A percentile compares a stretch with the other conserved stretches of the same genome.
Evolutionary conservation across 768 basidiomycete species (phyloP).

Genomic region (Leccinum olivaceopallidum): DNA sequence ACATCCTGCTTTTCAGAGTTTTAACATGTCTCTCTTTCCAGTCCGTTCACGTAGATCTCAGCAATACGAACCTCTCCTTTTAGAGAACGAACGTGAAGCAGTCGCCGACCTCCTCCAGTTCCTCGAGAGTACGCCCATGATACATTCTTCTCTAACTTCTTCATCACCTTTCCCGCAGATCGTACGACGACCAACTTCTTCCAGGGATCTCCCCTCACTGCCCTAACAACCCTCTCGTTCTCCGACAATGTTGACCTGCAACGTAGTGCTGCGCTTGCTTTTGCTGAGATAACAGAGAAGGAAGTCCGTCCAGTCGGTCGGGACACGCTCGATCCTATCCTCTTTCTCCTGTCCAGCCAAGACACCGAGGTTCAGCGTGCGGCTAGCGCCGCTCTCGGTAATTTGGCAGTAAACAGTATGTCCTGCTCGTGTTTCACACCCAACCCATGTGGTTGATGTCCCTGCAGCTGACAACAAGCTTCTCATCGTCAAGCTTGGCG

Average conservation of each 20-base stretch:
- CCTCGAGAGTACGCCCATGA: conserved; percentile 79
- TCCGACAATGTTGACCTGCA: conserved; percentile 99
- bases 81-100: conserved; percentile 95
- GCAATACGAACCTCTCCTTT: conserved; percentile 80
- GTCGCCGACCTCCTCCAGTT: conserved; percentile 97
- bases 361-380: conserved; percentile 99
- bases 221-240: conserved; percentile 95
- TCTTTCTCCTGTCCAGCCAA: conserved; percentile 95
- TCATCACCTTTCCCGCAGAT: conserved; percentile 42
- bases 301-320: conserved; percentile 96
- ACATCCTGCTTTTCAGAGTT: conserved; percentile 5
- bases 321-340: conserved; percentile 96
- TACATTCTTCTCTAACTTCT: background rate
- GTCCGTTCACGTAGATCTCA: conserved; percentile 83
- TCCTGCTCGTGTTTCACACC: conserved; percentile 26
- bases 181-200: conserved; percentile 99
- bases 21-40: conserved; percentile 36
- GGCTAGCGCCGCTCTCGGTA: conserved; percentile 95
- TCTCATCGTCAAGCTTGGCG: conserved; percentile 96
- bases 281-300: conserved; percentile 99
- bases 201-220: conserved; percentile 85
- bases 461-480: conserved; percentile 93
- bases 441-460: conserved; percentile 11
- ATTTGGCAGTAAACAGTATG: conserved; percentile 97
- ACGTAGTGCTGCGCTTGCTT: conserved; percentile 95